Conservation (phyloP, 1,139 yeast genomes). For the Debaryomycetaceae sp. region DNA sequence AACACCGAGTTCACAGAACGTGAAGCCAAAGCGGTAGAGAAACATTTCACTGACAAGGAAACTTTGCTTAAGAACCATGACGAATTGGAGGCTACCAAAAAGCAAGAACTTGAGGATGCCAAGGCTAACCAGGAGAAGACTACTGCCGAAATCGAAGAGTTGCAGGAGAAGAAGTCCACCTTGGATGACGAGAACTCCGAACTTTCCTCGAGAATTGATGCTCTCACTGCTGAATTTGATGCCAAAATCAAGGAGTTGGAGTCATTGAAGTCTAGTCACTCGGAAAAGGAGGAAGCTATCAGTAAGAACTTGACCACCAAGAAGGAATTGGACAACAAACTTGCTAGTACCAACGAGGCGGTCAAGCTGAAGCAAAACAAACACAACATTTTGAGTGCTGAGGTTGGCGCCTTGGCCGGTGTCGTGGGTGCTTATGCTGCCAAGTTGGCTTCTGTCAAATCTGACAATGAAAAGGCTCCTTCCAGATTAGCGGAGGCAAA, state of each 20-base stretch:
- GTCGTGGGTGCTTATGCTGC: slow-evolving; percentile 44
- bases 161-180: slow-evolving; percentile 39
- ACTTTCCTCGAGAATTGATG: slow-evolving; percentile 36
- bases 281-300: slow-evolving; percentile 36
- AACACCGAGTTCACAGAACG: slow-evolving; percentile 41
- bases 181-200: slow-evolving; percentile 44
- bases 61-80: slow-evolving; percentile 42
- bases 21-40: slow-evolving; percentile 44
- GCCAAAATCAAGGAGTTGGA: slow-evolving; percentile 38
- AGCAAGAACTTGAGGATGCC: slow-evolving; percentile 46
- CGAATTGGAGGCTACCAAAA: slow-evolving; percentile 44
- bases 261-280: slow-evolving; percentile 36
- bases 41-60: slow-evolving; percentile 45
- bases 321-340: slow-evolving; percentile 37
- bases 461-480: slow-evolving; percentile 36
- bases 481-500: slow-evolving; percentile 41
- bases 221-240: slow-evolving; percentile 36
- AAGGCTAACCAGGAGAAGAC: slow-evolving; percentile 45
- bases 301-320: slow-evolving; percentile 32
- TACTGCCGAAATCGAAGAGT: slow-evolving; percentile 40
- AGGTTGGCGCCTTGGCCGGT: slow-evolving; percentile 41
- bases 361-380: slow-evolving; percentile 33
- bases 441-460: slow-evolving; percentile 34
- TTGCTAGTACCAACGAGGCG: slow-evolving; percentile 30
- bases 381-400: slow-evolving; percentile 37